Conservation (phyloP, 768 basidiomycete species). For the Trametes sanguinea region DNA sequence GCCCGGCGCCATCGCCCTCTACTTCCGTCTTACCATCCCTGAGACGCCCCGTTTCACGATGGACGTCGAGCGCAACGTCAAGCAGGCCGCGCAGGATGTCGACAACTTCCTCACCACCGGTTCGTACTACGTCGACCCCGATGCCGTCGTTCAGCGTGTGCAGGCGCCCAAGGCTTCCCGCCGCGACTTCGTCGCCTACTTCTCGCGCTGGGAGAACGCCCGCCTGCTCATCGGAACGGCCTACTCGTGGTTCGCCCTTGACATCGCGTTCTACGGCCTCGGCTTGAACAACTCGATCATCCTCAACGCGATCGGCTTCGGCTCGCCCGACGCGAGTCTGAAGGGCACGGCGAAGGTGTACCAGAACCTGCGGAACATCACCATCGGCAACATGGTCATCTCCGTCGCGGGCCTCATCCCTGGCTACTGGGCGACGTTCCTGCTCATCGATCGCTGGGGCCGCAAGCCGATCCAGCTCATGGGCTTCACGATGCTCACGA, state of each 20-base stretch:
- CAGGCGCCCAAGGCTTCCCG: slow-evolving; percentile 44
- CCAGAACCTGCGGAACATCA: slow-evolving; percentile 60
- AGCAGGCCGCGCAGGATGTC: slow-evolving; percentile 74
- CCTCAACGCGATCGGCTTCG: slow-evolving; percentile 74
- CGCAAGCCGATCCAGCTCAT: slow-evolving; percentile 60
- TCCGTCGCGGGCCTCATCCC: slow-evolving; percentile 80
- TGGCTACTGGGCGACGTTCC: slow-evolving; percentile 67
- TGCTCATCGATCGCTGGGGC: slow-evolving; percentile 77
- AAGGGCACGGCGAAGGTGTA: slow-evolving; percentile 45
- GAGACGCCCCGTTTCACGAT: slow-evolving; percentile 54
- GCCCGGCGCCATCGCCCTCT: slow-evolving; percentile 46
- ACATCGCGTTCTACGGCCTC: slow-evolving; percentile 89
- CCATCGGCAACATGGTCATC: slow-evolving; percentile 75
- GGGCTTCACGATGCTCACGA: slow-evolving; percentile 38
- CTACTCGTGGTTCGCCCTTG: slow-evolving; percentile 89
- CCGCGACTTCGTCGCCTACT: slow-evolving; percentile 60
- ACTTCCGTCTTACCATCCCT: slow-evolving; percentile 50
- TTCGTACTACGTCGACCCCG: slow-evolving; percentile 50
- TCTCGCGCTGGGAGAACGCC: slow-evolving; percentile 78
- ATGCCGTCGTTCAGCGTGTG: slow-evolving; percentile 57
- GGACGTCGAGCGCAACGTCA: slow-evolving; percentile 63
- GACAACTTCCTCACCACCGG: slow-evolving; percentile 61
- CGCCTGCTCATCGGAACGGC: slow-evolving; percentile 67
- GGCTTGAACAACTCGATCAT: slow-evolving; percentile 83
- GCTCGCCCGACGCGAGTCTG: slow-evolving; percentile 42